Percentiles rank a stretch among this genome's conserved stretches.
These are phyloP conservation scores for Nicotiana rustica DNA, from an alignment of 305 asterid genomes.

Conservation along the genomic window DNA sequence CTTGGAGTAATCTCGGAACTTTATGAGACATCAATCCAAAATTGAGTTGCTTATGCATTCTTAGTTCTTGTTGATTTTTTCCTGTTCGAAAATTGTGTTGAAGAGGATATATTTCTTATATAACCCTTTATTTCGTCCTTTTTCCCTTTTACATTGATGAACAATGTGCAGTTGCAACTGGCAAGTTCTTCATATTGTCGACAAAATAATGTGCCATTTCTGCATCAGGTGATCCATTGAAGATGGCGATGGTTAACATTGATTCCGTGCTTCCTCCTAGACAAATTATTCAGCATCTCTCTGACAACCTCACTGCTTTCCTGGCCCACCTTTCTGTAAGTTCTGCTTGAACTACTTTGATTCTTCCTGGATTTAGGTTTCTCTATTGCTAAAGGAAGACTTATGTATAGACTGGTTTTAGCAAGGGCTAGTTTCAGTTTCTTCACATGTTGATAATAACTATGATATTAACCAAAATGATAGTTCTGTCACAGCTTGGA, in stretches of 20 bases:
- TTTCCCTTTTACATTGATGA: conserved; percentile 6
- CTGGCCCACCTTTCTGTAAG: conserved; percentile 80
- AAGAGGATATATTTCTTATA: not conserved
- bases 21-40: conserved; percentile 1
- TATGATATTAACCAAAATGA: not conserved
- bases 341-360: conserved; percentile 31
- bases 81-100: not conserved
- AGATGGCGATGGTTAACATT: conserved; percentile 83
- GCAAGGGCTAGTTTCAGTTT: conserved; percentile 24
- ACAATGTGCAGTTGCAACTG: conserved; percentile 22
- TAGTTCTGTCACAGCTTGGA: conserved; percentile 18
- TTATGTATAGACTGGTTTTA: conserved; percentile 5
- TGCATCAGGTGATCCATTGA: conserved; percentile 79
- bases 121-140: conserved; percentile 2
- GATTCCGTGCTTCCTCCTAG: conserved; percentile 54
- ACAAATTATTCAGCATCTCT: conserved; percentile 57
- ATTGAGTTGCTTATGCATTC: not conserved
- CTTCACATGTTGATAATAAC: conserved; percentile 12
- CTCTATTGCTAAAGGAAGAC: not conserved
- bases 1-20: not conserved
- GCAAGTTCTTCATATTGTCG: conserved; percentile 11
- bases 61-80: conserved; percentile 29
- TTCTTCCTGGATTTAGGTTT: conserved; percentile 29
- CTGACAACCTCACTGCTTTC: conserved; percentile 64
- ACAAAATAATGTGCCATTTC: conserved; percentile 20